Evolutionary conservation across 352 stramenopile species (phyloP), one percentile per base, ranked within the genome.

Genomic region (Halophytophthora batemanensis): DNA sequence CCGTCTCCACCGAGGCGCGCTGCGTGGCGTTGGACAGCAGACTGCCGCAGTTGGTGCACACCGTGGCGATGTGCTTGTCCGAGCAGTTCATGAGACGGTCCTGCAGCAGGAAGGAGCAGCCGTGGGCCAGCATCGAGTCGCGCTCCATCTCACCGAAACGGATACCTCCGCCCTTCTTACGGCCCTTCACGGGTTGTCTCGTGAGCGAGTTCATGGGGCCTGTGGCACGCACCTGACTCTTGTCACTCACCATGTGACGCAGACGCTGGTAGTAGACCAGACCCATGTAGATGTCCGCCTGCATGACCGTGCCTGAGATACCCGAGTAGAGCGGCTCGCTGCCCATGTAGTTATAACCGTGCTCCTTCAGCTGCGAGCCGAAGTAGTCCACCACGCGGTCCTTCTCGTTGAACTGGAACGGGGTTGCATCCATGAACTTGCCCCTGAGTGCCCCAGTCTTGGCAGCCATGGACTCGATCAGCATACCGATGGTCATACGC

Each of bases 171-270:
- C 97, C 91, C 60, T 98, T 98, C 86, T 99, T 99, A 62, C 97
- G 82, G 41, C 98, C 98, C 76, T 99, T 99, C 36, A 99, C 96
- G 0, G 98, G 98, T 77, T 99, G 98, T 5, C 97, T 86, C 48
- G 98, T 99, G n/a, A 99, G 78, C 62, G 86, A 90, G 76, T 99
- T 99, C 58, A 99, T 97, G 31, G 96, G 94, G 11, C 98, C 98
- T 28, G 96, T 99, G 4, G 96, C 89, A 64, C 98, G 94, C 45
- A 99, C 97, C 75, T 99, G 98, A 48, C 86, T 98, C 86, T 99
- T 99, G 82, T 99, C 98, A 57, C 91, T 98, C 52, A 99, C 98
- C 98, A 99, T 99, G 86, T 99, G 98, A 50, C 97, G 90, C 63
- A 99, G 76, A 44, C 98, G 87, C 85, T 99, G 98, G 73, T 99